Evolutionary conservation across 768 basidiomycete genomes (phyloP), one percentile per base, ranked within the genome.

Genomic region (Dendrothele bispora): DNA sequence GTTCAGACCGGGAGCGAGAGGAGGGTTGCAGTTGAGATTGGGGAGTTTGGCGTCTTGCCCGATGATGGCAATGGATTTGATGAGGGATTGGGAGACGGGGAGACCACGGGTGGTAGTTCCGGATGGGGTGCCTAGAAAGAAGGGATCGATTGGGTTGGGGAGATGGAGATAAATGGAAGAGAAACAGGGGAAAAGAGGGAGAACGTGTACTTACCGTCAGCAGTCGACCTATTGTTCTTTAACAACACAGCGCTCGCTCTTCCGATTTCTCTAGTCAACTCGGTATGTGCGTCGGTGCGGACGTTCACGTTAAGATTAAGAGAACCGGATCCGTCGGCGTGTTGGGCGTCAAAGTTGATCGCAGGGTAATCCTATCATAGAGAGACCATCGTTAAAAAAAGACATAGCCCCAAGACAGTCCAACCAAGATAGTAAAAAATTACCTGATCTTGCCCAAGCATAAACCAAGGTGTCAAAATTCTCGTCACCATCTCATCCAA

Each of bases 201-300:
- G 18, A 26, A 8, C 15, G 18, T 32, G 17, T 12, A 45, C 53
- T 42, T 64, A 53, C 59, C 71, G 50, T 55, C 67, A 46, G 61
- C 69, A 22, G 64, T 61, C 12, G 64, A 70, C 52, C 75, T 61
- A 29, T 71, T 67, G 60, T 89, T 89, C 67, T 88, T 88, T 11
- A 88, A 70, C 27, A 90, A 61, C 17, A 88, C 83, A 1, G 82
- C 80, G 0, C 83, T 84, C 0, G 78, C 80, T 1, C 79, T 74
- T 4, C 79, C 88, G 25, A 91, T 83, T 51, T 86, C 78, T 21
- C 74, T 72, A 15, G 75, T 79, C 15, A 88, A 64, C 3, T 75
- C 70, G 1, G 74, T 78, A 54, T 79, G 78, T 0, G 57, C 68
- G 11, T 57, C 66, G 2, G 67, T 71, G 24, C 75, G 68, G 4